Percentiles rank a stretch among this genome's conserved stretches.
phyloP scores from a whole-genome alignment of 768 basidiomycete genomes.

The Kwoniella newhampshirensis region DNA sequence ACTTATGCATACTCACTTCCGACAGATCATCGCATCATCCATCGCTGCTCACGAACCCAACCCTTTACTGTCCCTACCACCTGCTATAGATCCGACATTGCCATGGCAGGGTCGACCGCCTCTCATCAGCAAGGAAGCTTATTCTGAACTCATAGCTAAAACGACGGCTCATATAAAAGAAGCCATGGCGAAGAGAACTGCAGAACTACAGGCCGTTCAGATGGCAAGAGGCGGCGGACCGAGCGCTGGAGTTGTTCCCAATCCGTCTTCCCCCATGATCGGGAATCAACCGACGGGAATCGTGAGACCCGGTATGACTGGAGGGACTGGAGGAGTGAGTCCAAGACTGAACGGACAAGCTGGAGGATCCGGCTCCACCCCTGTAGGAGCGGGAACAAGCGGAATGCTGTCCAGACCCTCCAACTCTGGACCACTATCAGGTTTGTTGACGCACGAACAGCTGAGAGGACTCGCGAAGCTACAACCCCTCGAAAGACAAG shows the following conservation, averaged over 20 bases:
- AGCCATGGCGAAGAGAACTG: slow-evolving; percentile 4
- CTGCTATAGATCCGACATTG: slow-evolving; percentile 17
- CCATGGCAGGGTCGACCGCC: slow-evolving; percentile 12
- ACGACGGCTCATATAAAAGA: slow-evolving; percentile 15
- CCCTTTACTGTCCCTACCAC: slow-evolving; percentile 18
- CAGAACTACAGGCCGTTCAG: not conserved
- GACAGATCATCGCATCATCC: slow-evolving; percentile 15
- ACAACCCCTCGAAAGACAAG: not conserved
- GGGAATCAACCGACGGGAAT: not conserved
- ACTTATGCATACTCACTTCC: slow-evolving; percentile 21
- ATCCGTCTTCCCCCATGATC: not conserved
- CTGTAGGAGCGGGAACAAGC: no score
- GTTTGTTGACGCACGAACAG: slow-evolving; percentile 3
- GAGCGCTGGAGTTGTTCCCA: not conserved
- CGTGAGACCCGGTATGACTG: no score
- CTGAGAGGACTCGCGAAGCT: slow-evolving; percentile 8
- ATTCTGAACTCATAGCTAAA: slow-evolving; percentile 2
- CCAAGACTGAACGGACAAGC: no score
- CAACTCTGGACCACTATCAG: slow-evolving; percentile 5
- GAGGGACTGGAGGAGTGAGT: no score
- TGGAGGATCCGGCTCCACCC: no score
- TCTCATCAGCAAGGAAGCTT: slow-evolving; percentile 18
- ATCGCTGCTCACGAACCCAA: slow-evolving; percentile 12
- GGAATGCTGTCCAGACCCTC: no score
- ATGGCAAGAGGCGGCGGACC: not conserved